phyloP scores from a whole-genome alignment of 129 eudicot species.

The Chrysanthemum makinoi region DNA sequence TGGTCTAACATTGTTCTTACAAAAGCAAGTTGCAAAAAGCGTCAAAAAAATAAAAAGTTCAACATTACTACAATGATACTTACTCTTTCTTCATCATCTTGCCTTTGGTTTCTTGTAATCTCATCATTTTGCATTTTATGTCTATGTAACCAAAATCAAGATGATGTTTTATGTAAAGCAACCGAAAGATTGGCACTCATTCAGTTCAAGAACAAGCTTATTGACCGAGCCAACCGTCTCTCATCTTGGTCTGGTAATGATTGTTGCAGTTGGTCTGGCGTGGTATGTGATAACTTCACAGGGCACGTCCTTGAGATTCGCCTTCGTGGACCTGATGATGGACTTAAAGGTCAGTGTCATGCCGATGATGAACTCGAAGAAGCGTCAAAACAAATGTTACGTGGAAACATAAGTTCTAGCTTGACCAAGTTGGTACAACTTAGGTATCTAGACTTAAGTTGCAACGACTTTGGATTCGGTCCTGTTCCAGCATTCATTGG shows the following conservation, averaged over 20 bases:
- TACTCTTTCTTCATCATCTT: not conserved
- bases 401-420: constrained; percentile 14
- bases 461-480: not conserved
- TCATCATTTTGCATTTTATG: not conserved
- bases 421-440: not conserved
- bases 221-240: constrained; percentile 10
- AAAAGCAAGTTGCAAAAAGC: too few species aligned
- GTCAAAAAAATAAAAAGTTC: too few species aligned
- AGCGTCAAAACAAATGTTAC: constrained; percentile 8
- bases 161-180: constrained; percentile 2
- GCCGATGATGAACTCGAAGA: not conserved
- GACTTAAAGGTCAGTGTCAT: too few species aligned
- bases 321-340: constrained; percentile 9
- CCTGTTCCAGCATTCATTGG: constrained; percentile 10
- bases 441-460: constrained; percentile 2
- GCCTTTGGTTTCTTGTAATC: constrained; percentile 17
- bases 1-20: too few species aligned
- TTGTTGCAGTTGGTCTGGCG: constrained; percentile 20
- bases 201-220: constrained; percentile 20
- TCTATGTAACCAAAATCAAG: constrained; percentile 5
- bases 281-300: constrained; percentile 13
- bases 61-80: not conserved
- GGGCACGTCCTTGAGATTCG: constrained; percentile 9
- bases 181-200: constrained; percentile 6
- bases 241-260: constrained; percentile 21